Evolutionary conservation across 768 basidiomycete genomes (phyloP).

Genomic region (Dentipellis sp.): DNA sequence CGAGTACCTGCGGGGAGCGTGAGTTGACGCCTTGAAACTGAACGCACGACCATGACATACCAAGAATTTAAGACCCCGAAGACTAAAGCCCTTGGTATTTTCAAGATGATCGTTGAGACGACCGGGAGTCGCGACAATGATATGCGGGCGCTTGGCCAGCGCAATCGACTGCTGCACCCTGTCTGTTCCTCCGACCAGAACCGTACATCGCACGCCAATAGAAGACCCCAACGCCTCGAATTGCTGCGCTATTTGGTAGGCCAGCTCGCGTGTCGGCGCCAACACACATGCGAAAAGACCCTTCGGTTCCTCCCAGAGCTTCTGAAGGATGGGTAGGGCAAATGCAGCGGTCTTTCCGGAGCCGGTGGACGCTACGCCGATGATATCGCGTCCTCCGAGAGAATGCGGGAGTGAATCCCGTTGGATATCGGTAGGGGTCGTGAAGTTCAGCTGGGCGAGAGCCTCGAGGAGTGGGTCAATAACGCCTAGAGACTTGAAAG

Average conservation of each 20-base stretch:
- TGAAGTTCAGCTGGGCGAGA: slow-evolving; percentile 74
- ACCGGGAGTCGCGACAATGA: slow-evolving; percentile 93
- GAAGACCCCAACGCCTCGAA: slow-evolving; percentile 86
- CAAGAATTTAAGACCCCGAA: slow-evolving; percentile 79
- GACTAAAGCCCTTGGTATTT: slow-evolving; percentile 93
- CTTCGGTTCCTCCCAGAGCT: slow-evolving; percentile 91
- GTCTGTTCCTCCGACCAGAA: slow-evolving; percentile 94
- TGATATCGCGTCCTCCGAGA: slow-evolving; percentile 87
- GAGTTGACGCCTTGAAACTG: slow-evolving; percentile 1
- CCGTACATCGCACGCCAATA: slow-evolving; percentile 86
- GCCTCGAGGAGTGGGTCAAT: slow-evolving; percentile 87
- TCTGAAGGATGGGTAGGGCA: slow-evolving; percentile 91
- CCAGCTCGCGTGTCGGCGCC: slow-evolving; percentile 96
- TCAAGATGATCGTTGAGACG: slow-evolving; percentile 90
- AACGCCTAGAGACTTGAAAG: slow-evolving; percentile 81
- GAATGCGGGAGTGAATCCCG: slow-evolving; percentile 77
- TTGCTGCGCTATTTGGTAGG: slow-evolving; percentile 96
- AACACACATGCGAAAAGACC: slow-evolving; percentile 90
- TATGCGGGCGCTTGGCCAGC: slow-evolving; percentile 87
- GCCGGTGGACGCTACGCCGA: slow-evolving; percentile 96
- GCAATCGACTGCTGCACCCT: slow-evolving; percentile 86
- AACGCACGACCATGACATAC: slow-evolving; percentile 33
- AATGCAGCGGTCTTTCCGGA: slow-evolving; percentile 98
- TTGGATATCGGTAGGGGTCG: slow-evolving; percentile 87
- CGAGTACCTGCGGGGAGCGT: slow-evolving; percentile 61